Evolutionary conservation across 805 yeast species (phyloP), one percentile per base, ranked within the genome.

Genomic region (Nematodospora valgi): DNA sequence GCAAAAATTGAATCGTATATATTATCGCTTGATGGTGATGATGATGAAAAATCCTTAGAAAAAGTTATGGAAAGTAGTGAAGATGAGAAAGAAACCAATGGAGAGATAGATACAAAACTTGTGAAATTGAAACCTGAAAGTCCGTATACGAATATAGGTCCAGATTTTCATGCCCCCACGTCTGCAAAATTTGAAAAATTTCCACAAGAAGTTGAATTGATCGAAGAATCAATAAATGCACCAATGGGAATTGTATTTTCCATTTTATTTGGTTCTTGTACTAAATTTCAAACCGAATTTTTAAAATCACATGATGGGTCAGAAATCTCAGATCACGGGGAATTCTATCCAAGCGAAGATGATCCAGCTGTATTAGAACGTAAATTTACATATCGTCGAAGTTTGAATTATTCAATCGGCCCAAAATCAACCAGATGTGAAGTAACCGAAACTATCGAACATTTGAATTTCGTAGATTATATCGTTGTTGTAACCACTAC

Each of bases 371-470:
- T 58, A 18, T 56, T 62, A 30, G 71, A 62, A 30, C 59, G 94
- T 35, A 55, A 62, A 3, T 89, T 75, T 52, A 69, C 73, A 4
- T 93, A 89, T 57, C 72, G 74, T 32, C 86, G 86, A 57, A 86
- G 82, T 1, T 68, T 93, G 38, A 78, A 80, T 34, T 88, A 76
- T 35, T 75, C 96, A 1, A 78, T 93, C 23, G 98, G 98, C 0
- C 98, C 98, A 9, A 88, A 86, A 49, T 86, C 91, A 16, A 89
- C 99, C 2, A 78, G 72, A 38, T 86, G 95, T 54, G 76, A 78
- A 21, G 69, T 66, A 5, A 59, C 57, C 3, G 96, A 88, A 47
- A 62, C 69, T 0, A 67, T 85, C 14, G 74, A 78, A 28, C 59
- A 70, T 30, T 59, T 71, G 48, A 82, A 85, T 48, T 64, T 68